A percentile compares a stretch with the other conserved stretches of the same genome.
Conservation (phyloP, 2,329 filamentous ascomycete genomes). For the Exophiala oligosperma region DNA sequence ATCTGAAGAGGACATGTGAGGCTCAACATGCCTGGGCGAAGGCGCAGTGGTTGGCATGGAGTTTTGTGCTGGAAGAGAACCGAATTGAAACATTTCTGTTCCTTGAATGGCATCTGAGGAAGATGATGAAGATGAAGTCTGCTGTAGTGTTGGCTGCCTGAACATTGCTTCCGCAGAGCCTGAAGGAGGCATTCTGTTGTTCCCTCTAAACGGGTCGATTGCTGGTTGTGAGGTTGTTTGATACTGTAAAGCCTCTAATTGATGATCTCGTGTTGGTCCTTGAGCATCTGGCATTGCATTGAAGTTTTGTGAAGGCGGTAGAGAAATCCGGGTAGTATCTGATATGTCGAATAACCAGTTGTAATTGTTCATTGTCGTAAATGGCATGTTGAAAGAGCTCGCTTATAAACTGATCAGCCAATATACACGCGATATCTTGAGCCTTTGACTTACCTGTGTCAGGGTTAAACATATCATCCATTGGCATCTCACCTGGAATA, state of each 20-base stretch:
- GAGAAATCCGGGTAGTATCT: background rate
- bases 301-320: background rate
- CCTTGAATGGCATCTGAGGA: background rate
- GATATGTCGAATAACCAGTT: slow-evolving; percentile 60
- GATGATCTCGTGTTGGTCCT: background rate
- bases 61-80: background rate
- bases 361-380: slow-evolving; percentile 63
- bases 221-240: background rate
- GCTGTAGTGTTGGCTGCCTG: background rate
- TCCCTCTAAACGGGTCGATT: background rate
- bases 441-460: slow-evolving; percentile 49
- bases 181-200: background rate
- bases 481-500: slow-evolving; percentile 29
- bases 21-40: background rate
- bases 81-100: background rate
- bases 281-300: background rate
- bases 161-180: background rate
- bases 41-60: background rate
- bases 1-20: background rate
- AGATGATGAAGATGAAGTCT: background rate
- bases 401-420: slow-evolving; percentile 35
- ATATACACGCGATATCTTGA: background rate
- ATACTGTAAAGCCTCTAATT: background rate
- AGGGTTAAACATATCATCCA: slow-evolving; percentile 59
- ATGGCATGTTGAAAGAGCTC: slow-evolving; percentile 65